A percentile compares a stretch with the other conserved stretches of the same genome.
Evolutionary conservation across 805 yeast species (phyloP).

Genomic region (Nakazawaea anatomiae): DNA sequence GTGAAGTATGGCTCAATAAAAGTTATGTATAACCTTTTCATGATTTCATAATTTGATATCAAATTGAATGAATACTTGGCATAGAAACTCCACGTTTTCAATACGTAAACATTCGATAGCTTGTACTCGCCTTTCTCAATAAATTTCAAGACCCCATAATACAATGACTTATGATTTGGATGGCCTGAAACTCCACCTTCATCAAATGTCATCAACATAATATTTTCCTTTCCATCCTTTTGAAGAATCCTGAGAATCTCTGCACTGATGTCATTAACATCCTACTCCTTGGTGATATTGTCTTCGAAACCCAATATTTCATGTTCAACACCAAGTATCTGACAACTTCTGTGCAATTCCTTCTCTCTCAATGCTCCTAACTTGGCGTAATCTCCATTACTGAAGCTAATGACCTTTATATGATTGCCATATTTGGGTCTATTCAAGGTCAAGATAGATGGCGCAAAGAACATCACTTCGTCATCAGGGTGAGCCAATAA

Average conservation of each 20-base stretch:
- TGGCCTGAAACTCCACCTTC: conserved; percentile 77
- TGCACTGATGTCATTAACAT: conserved; percentile 24
- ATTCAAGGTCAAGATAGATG: conserved; percentile 52
- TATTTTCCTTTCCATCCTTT: conserved; percentile 16
- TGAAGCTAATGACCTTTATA: conserved; percentile 61
- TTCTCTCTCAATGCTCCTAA: conserved; percentile 55
- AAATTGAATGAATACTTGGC: conserved; percentile 46
- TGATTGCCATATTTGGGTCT: conserved; percentile 42
- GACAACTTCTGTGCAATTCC: conserved; percentile 56
- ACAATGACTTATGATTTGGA: conserved; percentile 73
- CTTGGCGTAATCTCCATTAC: conserved; percentile 73
- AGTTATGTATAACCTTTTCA: conserved; percentile 14
- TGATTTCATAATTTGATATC: conserved; percentile 29
- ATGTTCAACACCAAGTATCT: conserved; percentile 43
- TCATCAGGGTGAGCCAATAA: conserved; percentile 97
- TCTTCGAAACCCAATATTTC: conserved; percentile 51
- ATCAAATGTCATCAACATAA: conserved; percentile 73
- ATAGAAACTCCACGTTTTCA: conserved; percentile 25
- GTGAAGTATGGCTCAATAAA: conserved; percentile 1
- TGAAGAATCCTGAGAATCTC: background rate
- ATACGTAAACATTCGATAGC: conserved; percentile 16
- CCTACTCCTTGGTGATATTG: conserved; percentile 68
- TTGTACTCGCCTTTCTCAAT: conserved; percentile 13
- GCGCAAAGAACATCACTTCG: conserved; percentile 95
- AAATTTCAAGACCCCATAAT: conserved; percentile 40